These are phyloP conservation scores for Rhododendron ferrugineum DNA, from an alignment of 148 eudicot genomes.

Conservation along the genomic window DNA sequence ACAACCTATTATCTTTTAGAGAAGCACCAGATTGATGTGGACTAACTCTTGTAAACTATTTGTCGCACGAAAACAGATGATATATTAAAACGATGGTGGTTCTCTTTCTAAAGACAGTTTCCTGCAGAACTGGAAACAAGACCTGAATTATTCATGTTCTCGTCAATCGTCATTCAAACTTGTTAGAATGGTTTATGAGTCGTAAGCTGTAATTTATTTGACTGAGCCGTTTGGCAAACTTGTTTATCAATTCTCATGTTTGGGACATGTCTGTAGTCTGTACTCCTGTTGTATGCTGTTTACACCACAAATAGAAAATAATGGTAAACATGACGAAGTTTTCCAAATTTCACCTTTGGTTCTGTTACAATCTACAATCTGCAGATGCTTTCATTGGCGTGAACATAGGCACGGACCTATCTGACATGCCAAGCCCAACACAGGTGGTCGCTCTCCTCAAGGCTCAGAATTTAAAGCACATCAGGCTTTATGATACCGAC, in stretches of 20 bases:
- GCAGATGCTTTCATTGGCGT: conserved; percentile 80
- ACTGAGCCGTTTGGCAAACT: not conserved
- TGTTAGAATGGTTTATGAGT: not conserved
- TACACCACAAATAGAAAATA: not conserved
- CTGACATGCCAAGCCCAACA: conserved; percentile 75
- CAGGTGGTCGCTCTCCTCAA: conserved; percentile 80
- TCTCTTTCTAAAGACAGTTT: not conserved
- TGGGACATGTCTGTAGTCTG: not conserved
- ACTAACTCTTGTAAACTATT: not conserved
- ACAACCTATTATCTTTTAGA: not conserved
- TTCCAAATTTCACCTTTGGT: not conserved
- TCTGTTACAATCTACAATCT: not conserved
- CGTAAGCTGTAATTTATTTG: not conserved
- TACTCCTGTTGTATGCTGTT: not conserved
- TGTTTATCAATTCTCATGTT: not conserved
- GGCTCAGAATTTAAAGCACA: conserved; percentile 69
- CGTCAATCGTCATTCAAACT: not conserved
- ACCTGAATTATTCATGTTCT: not conserved
- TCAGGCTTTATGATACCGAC: conserved; percentile 74
- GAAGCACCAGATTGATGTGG: not conserved
- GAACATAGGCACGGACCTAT: conserved; percentile 68
- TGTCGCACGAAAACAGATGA: not conserved
- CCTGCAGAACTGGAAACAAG: not conserved
- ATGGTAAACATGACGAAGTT: not conserved
- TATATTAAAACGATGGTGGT: not conserved